phyloP scores from a whole-genome alignment of 495 filamentous ascomycete genomes.

The Lophiostoma macrostomum region DNA sequence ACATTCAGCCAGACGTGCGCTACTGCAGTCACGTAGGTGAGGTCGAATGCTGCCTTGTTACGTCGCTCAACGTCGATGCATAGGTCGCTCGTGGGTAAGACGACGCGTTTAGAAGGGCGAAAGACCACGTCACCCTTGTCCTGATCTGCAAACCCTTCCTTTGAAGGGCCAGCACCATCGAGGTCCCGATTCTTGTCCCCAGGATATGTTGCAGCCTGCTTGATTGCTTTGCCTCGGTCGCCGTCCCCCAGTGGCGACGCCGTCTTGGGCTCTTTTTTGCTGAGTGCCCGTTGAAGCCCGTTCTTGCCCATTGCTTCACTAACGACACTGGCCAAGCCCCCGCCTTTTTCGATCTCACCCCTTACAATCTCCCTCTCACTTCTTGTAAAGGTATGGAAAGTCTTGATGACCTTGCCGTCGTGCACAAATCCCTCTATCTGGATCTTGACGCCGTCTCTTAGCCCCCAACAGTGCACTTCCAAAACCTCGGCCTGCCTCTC shows the following conservation, averaged over 20 bases:
- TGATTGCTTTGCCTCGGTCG: constrained; percentile 1
- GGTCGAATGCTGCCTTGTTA: constrained; percentile 70
- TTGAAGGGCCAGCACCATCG: constrained; percentile 15
- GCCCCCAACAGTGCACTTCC: constrained; percentile 86
- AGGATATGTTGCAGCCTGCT: not conserved
- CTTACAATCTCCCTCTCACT: constrained; percentile 68
- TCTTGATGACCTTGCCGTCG: constrained; percentile 80
- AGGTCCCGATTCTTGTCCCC: not conserved
- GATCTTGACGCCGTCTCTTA: constrained; percentile 84
- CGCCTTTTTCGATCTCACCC: constrained; percentile 42
- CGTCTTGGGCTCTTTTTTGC: constrained; percentile 34
- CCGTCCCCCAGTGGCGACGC: not conserved
- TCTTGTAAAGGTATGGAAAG: constrained; percentile 74
- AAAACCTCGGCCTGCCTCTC: constrained; percentile 80
- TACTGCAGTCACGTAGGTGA: constrained; percentile 86
- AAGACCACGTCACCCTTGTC: constrained; percentile 64
- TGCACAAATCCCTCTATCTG: constrained; percentile 81
- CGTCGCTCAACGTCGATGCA: constrained; percentile 86
- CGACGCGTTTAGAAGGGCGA: constrained; percentile 62
- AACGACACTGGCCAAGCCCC: constrained; percentile 49
- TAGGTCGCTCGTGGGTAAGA: constrained; percentile 75
- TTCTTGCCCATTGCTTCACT: constrained; percentile 43
- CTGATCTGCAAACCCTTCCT: no score
- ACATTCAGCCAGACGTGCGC: constrained; percentile 96
- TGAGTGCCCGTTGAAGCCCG: constrained; percentile 12